Base-by-base conservation (phyloP, 441 rosid genomes). In the Adansonia grandidieri region DNA sequence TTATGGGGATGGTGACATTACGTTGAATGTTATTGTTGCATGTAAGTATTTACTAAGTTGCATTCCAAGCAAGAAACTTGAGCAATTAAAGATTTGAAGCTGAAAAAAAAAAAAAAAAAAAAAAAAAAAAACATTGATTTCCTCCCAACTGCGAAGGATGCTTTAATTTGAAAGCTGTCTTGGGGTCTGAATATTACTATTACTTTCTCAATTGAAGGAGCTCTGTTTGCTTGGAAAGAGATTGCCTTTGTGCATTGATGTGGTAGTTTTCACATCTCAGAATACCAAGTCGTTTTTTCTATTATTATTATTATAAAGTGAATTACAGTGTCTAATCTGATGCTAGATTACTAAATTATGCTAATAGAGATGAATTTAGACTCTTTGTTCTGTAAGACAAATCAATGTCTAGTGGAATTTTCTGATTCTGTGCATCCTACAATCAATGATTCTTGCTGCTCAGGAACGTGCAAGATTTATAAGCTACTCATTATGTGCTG, bases 401-500 rank as follows among this genome's bases (percentile, higher is more conserved):
- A 37, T 61, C 20, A 60, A 13, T 44, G 6, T 45, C 32, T 14
- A 5, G 19, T 71, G 71, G 17, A 13, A n/a, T 19, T 47, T 1
- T 70, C 1, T 45, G 1, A 77, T 81, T 57, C 64, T 56, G 56
- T 73, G 64, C 73, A 58, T 77, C 17, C 45, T 58, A 65, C 17
- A 15, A 58, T 50, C 47, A 58, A 60, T 80, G 47, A 28, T 24
- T 77, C 61, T 9, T 77, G 75, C 80, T 71, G 64, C 50, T 56
- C 62, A 90, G 99, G 97, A 93, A 82, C 88, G 88, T 61, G 82
- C 94, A 53, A 93, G 92, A 80, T 96, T 93, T 79, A 96, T 93
- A 71, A 94, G 89, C 48, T 95, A 92, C 86, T 98, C 99, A 4
- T 78, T 92, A 62, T 93, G 98, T 85, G 98, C 99, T 22, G 90